Base-by-base conservation (phyloP, 352 stramenopile genomes). In the Pythium brassicae region DNA sequence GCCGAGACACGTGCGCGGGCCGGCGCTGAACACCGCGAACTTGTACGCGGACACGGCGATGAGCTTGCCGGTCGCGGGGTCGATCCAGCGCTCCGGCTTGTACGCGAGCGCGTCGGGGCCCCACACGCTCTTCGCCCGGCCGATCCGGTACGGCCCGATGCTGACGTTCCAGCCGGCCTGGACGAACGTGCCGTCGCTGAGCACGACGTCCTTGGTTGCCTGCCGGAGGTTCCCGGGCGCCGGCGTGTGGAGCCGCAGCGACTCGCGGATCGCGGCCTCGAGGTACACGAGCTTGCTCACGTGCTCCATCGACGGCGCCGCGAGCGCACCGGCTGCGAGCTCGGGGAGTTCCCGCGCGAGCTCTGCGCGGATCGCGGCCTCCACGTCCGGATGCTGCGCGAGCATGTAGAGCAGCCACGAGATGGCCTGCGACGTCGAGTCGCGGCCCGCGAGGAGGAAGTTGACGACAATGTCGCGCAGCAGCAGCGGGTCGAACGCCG, bases 151-250 rank as follows among this genome's bases (percentile, higher is more conserved):
- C 2, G 66, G 44, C 4, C 68, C 50, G 34, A 78, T 69, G 15
- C 57, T 64, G 20, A 86, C 69, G 49, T 65, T 61, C 12, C 57
- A 70, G 14, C 63, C 63, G 11, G 23, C 51, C 0, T 50, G 37
- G 1, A 91, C 57, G 35, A 78, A 76, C n/a, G 78, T 87, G 45
- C 71, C 80, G 53, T 91, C 75, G 34, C 69, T 61, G 10, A 87
- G 66, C 57, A 79, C 56, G 0, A 74, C 76, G 61, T 85, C 78
- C 2, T 59, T 50, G n/a, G 56, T 62, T 6, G 58, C 51, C 17
- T 60, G 34, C 34, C 65, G 67, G 12, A 57, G 47, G 35, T 79
- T 74, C 25, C 51, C 50, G 9, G 72, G 68, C 3, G 74, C 69
- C 17, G 61, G 25, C 19, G 69, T 63, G 43, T 70, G 65, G 20